Evolutionary conservation across 805 yeast species (phyloP).

Genomic region (Metschnikowia shivogae): DNA sequence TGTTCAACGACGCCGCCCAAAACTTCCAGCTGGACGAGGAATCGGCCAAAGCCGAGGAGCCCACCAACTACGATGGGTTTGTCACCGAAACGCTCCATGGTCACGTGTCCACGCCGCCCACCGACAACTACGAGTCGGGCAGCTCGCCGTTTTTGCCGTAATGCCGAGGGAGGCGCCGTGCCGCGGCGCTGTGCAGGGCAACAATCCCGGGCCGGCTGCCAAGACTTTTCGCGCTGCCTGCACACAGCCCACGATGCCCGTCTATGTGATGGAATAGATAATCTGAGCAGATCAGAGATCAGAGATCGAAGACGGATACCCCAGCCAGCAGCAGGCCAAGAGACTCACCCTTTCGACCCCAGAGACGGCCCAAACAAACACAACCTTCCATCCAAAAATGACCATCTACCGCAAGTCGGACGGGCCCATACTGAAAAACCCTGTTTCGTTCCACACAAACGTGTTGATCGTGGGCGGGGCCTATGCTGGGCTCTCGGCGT

Average conservation of each 20-base stretch:
- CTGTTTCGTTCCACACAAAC: conserved; percentile 26
- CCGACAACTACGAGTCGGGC: conserved; percentile 24
- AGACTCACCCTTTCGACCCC: too few relatives aligned
- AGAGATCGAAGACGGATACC: too few relatives aligned
- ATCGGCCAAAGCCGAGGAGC: conserved; percentile 21
- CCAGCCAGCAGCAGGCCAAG: too few relatives aligned
- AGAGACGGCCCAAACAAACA: too few relatives aligned
- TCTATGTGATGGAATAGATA: conserved; percentile 4
- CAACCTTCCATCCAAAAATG: not conserved
- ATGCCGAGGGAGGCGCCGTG: too few relatives aligned
- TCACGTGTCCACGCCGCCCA: conserved; percentile 24
- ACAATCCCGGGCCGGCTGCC: conserved; percentile 1
- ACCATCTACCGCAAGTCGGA: conserved; percentile 6
- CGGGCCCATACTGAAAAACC: conserved; percentile 9
- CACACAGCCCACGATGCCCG: conserved; percentile 2
- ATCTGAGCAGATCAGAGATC: not conserved
- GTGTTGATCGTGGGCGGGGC: conserved; percentile 41
- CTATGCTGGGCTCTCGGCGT: conserved; percentile 37
- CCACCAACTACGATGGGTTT: conserved; percentile 41
- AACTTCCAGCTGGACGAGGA: conserved; percentile 29
- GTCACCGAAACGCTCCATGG: conserved; percentile 45
- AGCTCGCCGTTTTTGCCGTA: conserved; percentile 42
- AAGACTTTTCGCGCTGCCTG: conserved; percentile 4
- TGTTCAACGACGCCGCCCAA: conserved; percentile 61
- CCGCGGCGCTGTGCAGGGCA: too few relatives aligned